Evolutionary conservation across 1,284 basidiomycete species (phyloP), one percentile per base, ranked within the genome.

Genomic region (Sanghuangporus weigelae): DNA sequence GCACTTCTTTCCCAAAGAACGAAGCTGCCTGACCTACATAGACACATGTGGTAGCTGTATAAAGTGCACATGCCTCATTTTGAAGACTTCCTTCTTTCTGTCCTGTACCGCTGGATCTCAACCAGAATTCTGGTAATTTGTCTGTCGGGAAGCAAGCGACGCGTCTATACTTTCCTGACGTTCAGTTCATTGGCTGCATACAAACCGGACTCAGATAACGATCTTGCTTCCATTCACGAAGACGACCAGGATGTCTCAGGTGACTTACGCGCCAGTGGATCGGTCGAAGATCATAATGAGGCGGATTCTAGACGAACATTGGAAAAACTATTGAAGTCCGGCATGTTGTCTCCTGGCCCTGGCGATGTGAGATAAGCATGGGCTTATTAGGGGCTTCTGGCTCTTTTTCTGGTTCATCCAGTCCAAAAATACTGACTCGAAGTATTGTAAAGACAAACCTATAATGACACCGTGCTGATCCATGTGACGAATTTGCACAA

Each of bases 131-230:
- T 26, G 23, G 23, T 26, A 2, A 26, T 26, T 26, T 26, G 23
- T 26, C 23, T 26, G 23, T 26, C 23, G 1, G 23, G 23, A 26
- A 2, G 23, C 1, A 3, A 26, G 23, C 23, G 3, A 26, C 23
- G 23, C 3, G 23, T 3, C 23, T 26, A 26, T 26, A 26, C 23
- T 3, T n/a, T n/a, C n/a, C n/a, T n/a, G n/a, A n/a, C n/a, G n/a
- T n/a, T n/a, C n/a, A n/a, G 23, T 26, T 26, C 23, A 26, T 26
- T 26, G 23, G 23, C 23, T 26, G 23, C 3, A 26, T 26, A 26
- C 23, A 26, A 26, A 57, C 89, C 89, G 14, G 87, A 90, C 70
- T 85, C 88, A 1, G 90, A 92, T 68, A 90, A 93, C 71, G 93
- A 93, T 66, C 78, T 93, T 53, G 90, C 81, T 1, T 83, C 86